Evolutionary conservation across 2,329 filamentous ascomycete species (phyloP), one percentile per base, ranked within the genome.

Genomic region (Ophiostoma novo-ulmi): DNA sequence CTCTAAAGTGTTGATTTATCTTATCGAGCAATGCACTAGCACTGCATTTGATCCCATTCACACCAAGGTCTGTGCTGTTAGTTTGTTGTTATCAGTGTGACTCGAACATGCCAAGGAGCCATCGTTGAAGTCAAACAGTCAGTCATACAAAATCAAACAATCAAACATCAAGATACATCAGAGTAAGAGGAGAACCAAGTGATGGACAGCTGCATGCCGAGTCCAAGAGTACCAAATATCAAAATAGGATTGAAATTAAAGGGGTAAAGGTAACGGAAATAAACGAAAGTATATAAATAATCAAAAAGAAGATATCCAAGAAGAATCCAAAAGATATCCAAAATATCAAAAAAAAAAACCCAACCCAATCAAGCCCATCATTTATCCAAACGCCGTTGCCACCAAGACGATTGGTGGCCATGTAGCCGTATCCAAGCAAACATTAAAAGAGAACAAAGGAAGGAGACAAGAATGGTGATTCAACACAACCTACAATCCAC

Each of bases 351-450:
- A 6, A 55, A n/a, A 65, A n/a, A 2, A n/a, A 38, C 17, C 14
- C 17, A 41, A 48, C n/a, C 39, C 39, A 67, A 67, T 11, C 61
- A 65, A 39, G 36, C 20, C 63, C 63, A 39, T 39, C 31, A n/a
- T 20, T 8, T 7, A 64, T n/a, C 61, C 35, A 64, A 65, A 65
- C 63, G 63, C 63, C 63, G 20, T 39, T 39, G 35, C 36, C 35
- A 65, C 35, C 63, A 38, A 41, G 63, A 41, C 8, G 22, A 35
- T 35, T 63, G 58, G 58, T 63, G 58, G 26, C 14, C 26, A 63
- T 61, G 58, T 35, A 63, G 26, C 58, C 58, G 63, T 65, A 26
- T 35, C 36, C 35, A 8, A 65, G 31, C 63, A 65, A 39, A 63
- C 10, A 63, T 61, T 61, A 36, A 38, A 41, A 67, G 58, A 68